phyloP scores from a whole-genome alignment of 768 basidiomycete genomes.

The Boletus rubescentipes region DNA sequence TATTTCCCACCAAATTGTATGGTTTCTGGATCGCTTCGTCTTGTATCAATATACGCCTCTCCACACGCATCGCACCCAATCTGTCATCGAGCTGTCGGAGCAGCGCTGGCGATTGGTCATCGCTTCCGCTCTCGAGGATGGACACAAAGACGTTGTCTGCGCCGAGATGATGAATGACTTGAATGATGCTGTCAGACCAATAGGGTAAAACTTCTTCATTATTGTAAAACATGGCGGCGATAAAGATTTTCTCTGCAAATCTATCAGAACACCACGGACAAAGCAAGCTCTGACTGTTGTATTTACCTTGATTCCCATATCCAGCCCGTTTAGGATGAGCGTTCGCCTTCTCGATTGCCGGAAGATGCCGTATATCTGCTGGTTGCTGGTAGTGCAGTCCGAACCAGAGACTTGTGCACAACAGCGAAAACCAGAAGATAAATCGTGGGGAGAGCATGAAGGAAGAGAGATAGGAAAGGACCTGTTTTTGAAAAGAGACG shows the following conservation, averaged over 20 bases:
- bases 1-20: not conserved
- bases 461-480: not conserved
- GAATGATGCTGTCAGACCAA: conserved; percentile 37
- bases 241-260: conserved; percentile 15
- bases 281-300: no score
- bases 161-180: conserved; percentile 39
- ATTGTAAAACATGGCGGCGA: conserved; percentile 39
- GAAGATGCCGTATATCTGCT: conserved; percentile 13
- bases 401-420: conserved; percentile 1
- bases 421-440: conserved; percentile 5
- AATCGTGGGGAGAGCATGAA: not conserved
- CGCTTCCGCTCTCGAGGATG: conserved; percentile 39
- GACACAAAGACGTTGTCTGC: conserved; percentile 43
- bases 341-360: conserved; percentile 15
- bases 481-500: not conserved
- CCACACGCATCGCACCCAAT: conserved; percentile 12
- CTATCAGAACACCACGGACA: not conserved
- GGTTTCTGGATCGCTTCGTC: conserved; percentile 12
- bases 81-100: conserved; percentile 10
- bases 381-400: not conserved
- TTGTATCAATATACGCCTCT: conserved; percentile 11
- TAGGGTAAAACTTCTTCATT: conserved; percentile 39
- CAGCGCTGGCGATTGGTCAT: conserved; percentile 10
- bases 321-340: conserved; percentile 13
- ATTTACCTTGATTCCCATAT: conserved; percentile 15